These are phyloP conservation scores for Xylariaceae sp. DNA, from an alignment of 2,329 filamentous ascomycete species.

Conservation along the genomic window DNA sequence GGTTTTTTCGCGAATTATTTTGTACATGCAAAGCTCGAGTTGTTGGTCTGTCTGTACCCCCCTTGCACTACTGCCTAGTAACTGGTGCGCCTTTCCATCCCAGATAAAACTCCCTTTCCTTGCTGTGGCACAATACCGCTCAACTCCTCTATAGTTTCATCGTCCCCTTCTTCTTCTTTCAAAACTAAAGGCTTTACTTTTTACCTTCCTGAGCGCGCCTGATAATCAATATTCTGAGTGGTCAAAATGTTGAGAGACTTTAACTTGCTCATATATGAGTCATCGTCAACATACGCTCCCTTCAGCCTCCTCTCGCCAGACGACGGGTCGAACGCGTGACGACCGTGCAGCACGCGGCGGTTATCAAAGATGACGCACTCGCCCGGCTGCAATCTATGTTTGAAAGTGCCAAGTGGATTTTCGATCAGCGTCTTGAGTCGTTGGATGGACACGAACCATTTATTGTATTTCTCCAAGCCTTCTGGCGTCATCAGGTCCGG, in stretches of 20 bases:
- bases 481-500: background rate
- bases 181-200: too few species aligned
- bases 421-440: slow-evolving; percentile 58
- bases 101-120: too few species aligned
- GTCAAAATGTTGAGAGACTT: background rate
- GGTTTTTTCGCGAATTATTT: too few species aligned
- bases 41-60: too few species aligned
- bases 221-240: background rate
- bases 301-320: slow-evolving; percentile 73
- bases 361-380: slow-evolving; percentile 96
- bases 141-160: too few species aligned
- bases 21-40: too few species aligned
- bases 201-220: too few species aligned
- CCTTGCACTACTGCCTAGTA: too few species aligned
- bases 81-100: too few species aligned
- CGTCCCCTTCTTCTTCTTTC: too few species aligned
- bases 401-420: slow-evolving; percentile 51
- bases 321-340: slow-evolving; percentile 64
- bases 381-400: slow-evolving; percentile 69
- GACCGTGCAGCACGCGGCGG: slow-evolving; percentile 74
- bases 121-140: too few species aligned
- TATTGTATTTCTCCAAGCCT: slow-evolving; percentile 6
- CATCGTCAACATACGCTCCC: slow-evolving; percentile 67
- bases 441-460: slow-evolving; percentile 46
- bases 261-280: slow-evolving; percentile 29